Base-by-base conservation (phyloP, 345 rosid genomes). In the Gossypium stocksii region DNA sequence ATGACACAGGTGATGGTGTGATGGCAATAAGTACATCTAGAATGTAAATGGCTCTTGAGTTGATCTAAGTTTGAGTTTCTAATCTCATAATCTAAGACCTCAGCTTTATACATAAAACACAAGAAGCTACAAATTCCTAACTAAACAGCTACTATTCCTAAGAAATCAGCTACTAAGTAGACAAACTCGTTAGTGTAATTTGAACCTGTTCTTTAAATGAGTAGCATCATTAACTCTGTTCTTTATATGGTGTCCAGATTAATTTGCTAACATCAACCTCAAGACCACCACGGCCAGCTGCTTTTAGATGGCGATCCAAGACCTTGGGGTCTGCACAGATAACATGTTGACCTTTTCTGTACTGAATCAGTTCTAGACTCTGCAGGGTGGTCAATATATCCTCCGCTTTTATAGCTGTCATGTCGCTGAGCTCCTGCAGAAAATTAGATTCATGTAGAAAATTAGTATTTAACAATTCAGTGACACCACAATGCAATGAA, bases 241-340 rank as follows among this genome's bases (percentile, higher is more conserved):
- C 99, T 79, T 92, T 93, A 82, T 93, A 95, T 19, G 99, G 99
- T 62, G 99, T 93, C 98, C 99, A 95, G 77, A 95, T 95, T 87
- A 95, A 76, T 81, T 95, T 93, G 91, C 97, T 85, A 76, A 87
- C 99, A 76, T 95, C 99, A 48, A 95, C 99, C 73, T 89, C 98
- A 14, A 93, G 98, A 74, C 98, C 99, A 22, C 98, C 99, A 1
- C 93, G 87, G 7, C 99, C 99, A 9, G 98, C 99, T 9, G 99
- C 97, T 87, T 95, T 95, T 70, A 95, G 86, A 81, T 96, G 98
- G n/a, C 99, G 93, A 74, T 96, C 99, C 81, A 96, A 82, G 2
- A 96, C 97, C 80, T 96, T 96, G 6, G 98, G 99, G 79, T 96
- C 98, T 0, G 99, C 99, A 67, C 99, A 96, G 54, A 96, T 96